Conservation (phyloP, 2,329 filamentous ascomycete genomes). For the Penicillium janthinellum region DNA sequence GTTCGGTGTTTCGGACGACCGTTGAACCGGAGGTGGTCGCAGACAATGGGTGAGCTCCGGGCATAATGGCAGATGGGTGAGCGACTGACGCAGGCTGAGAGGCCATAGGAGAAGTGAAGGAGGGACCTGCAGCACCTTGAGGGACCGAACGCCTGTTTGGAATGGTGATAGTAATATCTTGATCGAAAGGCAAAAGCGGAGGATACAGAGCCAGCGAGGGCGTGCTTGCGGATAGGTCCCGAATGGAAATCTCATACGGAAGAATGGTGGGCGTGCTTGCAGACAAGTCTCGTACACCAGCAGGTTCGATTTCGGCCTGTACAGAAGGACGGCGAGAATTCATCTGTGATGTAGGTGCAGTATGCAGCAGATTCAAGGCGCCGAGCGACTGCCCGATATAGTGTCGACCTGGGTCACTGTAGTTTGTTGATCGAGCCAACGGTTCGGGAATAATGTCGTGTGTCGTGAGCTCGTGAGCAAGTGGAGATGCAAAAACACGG, state of each 20-base stretch:
- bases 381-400: constrained; percentile 21
- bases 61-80: constrained; percentile 41
- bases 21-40: constrained; percentile 18
- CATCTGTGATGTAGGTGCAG: constrained; percentile 29
- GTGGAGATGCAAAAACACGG: constrained; percentile 32
- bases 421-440: constrained; percentile 34
- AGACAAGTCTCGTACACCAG: constrained; percentile 23
- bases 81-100: constrained; percentile 16
- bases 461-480: constrained; percentile 26
- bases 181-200: constrained; percentile 36
- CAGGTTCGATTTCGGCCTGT: constrained; percentile 18
- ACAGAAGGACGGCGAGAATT: constrained; percentile 27
- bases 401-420: constrained; percentile 35
- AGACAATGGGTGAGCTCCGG: constrained; percentile 32
- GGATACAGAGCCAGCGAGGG: constrained; percentile 28
- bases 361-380: constrained; percentile 25
- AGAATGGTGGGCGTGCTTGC: constrained; percentile 30
- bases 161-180: constrained; percentile 36
- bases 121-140: constrained; percentile 14
- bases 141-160: constrained; percentile 20
- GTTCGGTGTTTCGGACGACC: constrained; percentile 33
- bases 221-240: constrained; percentile 30
- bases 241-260: constrained; percentile 13
- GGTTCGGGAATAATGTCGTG: constrained; percentile 29
- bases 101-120: constrained; percentile 11